Conservation (phyloP, 805 yeast genomes). For the Jamesozyma rosinii region DNA sequence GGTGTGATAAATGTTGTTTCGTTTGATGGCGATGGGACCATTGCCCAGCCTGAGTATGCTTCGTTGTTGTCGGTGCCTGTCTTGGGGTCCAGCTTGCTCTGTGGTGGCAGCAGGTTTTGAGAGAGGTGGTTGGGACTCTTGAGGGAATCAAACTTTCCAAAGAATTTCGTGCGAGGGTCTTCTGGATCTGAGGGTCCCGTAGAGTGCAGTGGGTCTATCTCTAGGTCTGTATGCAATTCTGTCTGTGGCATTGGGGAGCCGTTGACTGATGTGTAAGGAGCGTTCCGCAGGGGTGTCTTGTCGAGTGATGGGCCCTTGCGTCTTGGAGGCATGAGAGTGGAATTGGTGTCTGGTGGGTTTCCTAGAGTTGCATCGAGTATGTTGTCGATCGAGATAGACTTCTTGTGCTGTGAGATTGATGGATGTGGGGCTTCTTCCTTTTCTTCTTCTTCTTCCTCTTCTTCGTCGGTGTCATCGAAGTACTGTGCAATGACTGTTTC, state of each 20-base stretch:
- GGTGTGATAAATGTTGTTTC: not conserved
- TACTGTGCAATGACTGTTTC: slow-evolving; percentile 22
- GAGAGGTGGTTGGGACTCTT: too few species aligned
- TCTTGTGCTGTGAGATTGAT: slow-evolving; percentile 3
- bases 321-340: not conserved
- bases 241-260: not conserved
- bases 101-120: too few species aligned
- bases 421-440: not conserved
- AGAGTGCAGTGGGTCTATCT: too few species aligned
- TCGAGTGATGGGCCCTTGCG: not conserved
- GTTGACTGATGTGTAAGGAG: not conserved
- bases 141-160: too few species aligned
- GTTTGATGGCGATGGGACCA: not conserved
- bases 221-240: too few species aligned
- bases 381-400: slow-evolving; percentile 20
- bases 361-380: slow-evolving; percentile 17
- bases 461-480: slow-evolving; percentile 6
- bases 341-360: not conserved
- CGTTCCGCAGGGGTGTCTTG: not conserved
- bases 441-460: slow-evolving; percentile 1
- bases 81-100: not conserved
- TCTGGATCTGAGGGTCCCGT: too few species aligned
- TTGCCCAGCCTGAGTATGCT: not conserved
- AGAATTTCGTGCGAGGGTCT: too few species aligned
- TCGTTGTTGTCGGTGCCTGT: not conserved